A percentile compares a stretch with the other conserved stretches of the same genome.
These are phyloP conservation scores for Allium fistulosum DNA, from an alignment of 106 monocot species.

Conservation along the genomic window DNA sequence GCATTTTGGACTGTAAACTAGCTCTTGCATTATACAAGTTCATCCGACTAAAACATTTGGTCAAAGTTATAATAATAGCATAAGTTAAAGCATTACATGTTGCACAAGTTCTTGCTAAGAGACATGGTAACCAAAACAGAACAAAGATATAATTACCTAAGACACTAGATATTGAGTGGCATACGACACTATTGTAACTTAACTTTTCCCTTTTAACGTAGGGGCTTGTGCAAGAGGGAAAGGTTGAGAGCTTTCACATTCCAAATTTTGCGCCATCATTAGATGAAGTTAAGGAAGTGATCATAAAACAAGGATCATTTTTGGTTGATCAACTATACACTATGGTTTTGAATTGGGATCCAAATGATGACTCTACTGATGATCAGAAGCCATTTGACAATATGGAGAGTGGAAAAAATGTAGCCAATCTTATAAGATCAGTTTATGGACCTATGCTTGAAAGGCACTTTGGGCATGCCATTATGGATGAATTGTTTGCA, in stretches of 20 bases:
- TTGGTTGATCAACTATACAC: not conserved
- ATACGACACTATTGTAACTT: not conserved
- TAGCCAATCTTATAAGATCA: conserved; percentile 23
- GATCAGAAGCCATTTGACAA: conserved; percentile 8
- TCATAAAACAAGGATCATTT: conserved; percentile 5
- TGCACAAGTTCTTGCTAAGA: too few species aligned
- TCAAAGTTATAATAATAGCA: too few species aligned
- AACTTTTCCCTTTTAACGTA: not conserved
- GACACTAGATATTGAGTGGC: not conserved
- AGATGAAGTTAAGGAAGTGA: conserved; percentile 24
- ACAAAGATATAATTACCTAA: not conserved
- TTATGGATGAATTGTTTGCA: conserved; percentile 33
- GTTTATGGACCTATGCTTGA: conserved; percentile 27
- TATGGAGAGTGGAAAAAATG: conserved; percentile 15
- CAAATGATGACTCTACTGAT: conserved; percentile 15
- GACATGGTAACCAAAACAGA: too few species aligned
- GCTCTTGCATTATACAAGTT: too few species aligned
- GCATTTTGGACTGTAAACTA: too few species aligned
- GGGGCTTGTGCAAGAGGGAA: not conserved
- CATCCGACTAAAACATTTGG: too few species aligned
- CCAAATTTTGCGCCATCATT: conserved; percentile 3
- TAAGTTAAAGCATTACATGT: too few species aligned
- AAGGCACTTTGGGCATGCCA: conserved; percentile 28
- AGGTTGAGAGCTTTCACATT: not conserved
- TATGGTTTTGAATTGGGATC: conserved; percentile 30